phyloP scores from a whole-genome alignment of 2,329 filamentous ascomycete genomes.

The Calonectria hongkongensis region DNA sequence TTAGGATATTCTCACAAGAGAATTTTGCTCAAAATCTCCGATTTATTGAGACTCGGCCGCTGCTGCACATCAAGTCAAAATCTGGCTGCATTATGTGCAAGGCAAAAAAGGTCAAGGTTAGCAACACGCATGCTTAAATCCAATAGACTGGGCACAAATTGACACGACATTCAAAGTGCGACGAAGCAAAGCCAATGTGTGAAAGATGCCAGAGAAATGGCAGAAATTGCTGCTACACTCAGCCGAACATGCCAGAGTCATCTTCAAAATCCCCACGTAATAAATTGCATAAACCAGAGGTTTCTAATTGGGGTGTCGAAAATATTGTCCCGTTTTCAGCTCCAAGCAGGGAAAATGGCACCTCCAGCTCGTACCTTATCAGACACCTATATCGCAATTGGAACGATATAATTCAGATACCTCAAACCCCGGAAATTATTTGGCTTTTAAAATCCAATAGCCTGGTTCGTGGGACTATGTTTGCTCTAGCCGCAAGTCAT shows the following conservation, averaged over 20 bases:
- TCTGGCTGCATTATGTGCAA: conserved; percentile 33
- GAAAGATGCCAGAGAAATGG: not conserved
- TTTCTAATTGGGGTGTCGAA: conserved; percentile 12
- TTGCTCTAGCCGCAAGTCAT: conserved; percentile 32
- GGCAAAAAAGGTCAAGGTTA: conserved; percentile 37
- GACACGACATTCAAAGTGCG: too few relatives aligned
- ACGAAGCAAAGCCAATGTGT: conserved; percentile 21
- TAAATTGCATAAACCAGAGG: not conserved
- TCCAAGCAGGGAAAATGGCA: conserved; percentile 27
- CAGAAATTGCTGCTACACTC: too few relatives aligned
- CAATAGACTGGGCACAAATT: too few relatives aligned
- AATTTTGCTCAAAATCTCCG: conserved; percentile 26
- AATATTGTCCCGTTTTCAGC: conserved; percentile 17
- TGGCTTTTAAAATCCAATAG: conserved; percentile 19
- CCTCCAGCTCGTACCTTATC: conserved; percentile 20
- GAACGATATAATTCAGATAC: conserved; percentile 20
- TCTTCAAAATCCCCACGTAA: not conserved
- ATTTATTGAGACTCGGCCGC: not conserved
- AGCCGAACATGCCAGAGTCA: too few relatives aligned
- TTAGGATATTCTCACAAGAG: conserved; percentile 26
- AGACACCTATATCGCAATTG: conserved; percentile 29
- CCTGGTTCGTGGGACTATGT: conserved; percentile 26
- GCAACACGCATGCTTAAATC: not conserved
- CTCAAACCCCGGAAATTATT: conserved; percentile 25
- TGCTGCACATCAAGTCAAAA: conserved; percentile 15